A percentile compares a stretch with the other conserved stretches of the same genome.
phyloP scores from a whole-genome alignment of 2,329 filamentous ascomycete species.

The Ophiostoma quercus region DNA sequence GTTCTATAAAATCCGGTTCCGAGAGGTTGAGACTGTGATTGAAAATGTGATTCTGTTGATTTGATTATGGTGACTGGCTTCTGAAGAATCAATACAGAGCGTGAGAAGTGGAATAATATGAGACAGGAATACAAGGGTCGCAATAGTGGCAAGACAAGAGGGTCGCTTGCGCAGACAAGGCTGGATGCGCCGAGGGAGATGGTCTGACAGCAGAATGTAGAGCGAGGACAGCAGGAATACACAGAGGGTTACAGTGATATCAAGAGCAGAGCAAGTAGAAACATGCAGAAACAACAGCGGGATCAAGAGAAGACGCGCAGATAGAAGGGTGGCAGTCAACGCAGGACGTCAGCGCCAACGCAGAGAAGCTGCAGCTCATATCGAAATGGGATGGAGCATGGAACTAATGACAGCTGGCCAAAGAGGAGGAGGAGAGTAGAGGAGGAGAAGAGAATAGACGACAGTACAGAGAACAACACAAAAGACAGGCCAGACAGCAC shows the following conservation, averaged over 20 bases:
- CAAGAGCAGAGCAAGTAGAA: no score
- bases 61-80: no score
- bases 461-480: neutral
- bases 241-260: no score
- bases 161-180: slow-evolving; percentile 2
- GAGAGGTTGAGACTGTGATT: no score
- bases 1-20: neutral
- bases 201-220: neutral
- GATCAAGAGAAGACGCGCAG: neutral
- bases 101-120: neutral
- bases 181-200: neutral
- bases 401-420: no score
- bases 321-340: neutral
- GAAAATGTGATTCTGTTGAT: no score
- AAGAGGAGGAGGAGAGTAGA: no score
- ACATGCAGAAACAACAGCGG: no score
- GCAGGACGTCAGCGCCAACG: slow-evolving; percentile 4
- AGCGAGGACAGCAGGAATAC: neutral
- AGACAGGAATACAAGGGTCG: neutral
- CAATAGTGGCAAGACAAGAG: neutral
- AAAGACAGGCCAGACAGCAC: no score
- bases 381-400: neutral
- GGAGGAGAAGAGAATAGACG: neutral
- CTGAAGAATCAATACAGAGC: no score
- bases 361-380: neutral